Base-by-base conservation (phyloP, 2,329 filamentous ascomycete genomes). In the Xylaria sp. region DNA sequence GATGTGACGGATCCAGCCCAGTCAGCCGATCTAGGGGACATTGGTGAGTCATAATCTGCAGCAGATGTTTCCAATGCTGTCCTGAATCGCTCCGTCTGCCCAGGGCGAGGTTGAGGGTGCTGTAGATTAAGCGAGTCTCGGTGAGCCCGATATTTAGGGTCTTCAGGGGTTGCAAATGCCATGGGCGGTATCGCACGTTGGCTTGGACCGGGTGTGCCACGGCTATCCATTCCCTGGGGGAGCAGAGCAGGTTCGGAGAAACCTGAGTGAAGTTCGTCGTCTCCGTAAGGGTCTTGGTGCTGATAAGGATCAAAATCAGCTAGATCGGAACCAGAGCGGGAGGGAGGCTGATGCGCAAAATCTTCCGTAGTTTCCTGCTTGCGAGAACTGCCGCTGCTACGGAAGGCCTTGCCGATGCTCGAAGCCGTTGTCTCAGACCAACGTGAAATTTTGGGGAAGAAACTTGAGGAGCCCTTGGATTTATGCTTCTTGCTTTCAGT, bases 391-490 rank as follows among this genome's bases (percentile, higher is more conserved):
- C 84, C 85, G 74, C 89, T 93, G 75, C 88, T 89, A 48, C 91
- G 89, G 78, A 94, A 92, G 48, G 91, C 92, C 73, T 92, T 91
- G 53, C 93, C 90, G 51, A 94, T 89, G 69, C 93, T 97, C 0
- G 94, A 97, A 3, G 94, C 88, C 0, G 96, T 99, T 1, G 95
- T 98, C 82, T 97, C 96, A 0, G 95, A 98, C 96, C 96, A 99
- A 51, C 96, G 89, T 5, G 96, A 98, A 70, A 97, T 94, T 83
- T 97, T 98, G 27, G 94, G 94, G 69, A 97, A 92, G 84, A 89
- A 90, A 60, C 87, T 85, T 0, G 92, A 93, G 0, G 93, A 96
- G 66, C 90, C 89, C 77, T 88, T 92, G 0, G 93, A 95, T 79
- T 97, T 97, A 82, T 97, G 92, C 82, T 97, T 98, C 79, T 92